Percentiles rank a stretch among this genome's conserved stretches.
These are phyloP conservation scores for Clavaria fumosa DNA, from an alignment of 768 basidiomycete species.

Conservation along the genomic window DNA sequence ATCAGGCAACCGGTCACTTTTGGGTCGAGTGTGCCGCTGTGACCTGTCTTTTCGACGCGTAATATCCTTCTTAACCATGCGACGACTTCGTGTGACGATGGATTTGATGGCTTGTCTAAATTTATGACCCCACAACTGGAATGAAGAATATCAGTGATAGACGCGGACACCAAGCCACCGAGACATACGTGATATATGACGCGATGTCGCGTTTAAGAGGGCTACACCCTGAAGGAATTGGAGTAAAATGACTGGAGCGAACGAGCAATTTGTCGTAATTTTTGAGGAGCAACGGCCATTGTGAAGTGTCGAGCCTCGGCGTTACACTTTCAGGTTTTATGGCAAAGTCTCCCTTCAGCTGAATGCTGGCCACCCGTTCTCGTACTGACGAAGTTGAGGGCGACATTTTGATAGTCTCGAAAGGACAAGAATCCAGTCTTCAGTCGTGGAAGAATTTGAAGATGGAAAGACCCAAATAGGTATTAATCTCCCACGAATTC, in stretches of 20 bases:
- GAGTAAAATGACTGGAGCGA: slow-evolving; percentile 94
- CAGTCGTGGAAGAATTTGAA: no score
- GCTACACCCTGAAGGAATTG: slow-evolving; percentile 85
- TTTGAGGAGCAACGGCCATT: slow-evolving; percentile 97
- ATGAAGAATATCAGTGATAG: background rate
- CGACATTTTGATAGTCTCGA: slow-evolving; percentile 22
- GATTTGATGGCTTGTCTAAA: slow-evolving; percentile 98
- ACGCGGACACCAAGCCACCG: background rate
- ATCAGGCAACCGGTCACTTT: slow-evolving; percentile 99
- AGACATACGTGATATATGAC: slow-evolving; percentile 75
- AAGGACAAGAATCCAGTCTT: no score
- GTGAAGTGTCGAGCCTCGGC: slow-evolving; percentile 80
- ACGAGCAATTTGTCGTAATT: slow-evolving; percentile 96
- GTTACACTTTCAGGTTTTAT: slow-evolving; percentile 66
- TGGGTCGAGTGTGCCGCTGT: slow-evolving; percentile 96
- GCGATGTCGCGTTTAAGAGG: slow-evolving; percentile 91
- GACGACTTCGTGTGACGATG: slow-evolving; percentile 97
- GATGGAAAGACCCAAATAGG: no score
- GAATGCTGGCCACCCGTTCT: slow-evolving; percentile 59
- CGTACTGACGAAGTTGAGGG: slow-evolving; percentile 31
- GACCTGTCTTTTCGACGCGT: slow-evolving; percentile 94
- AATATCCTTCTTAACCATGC: slow-evolving; percentile 97
- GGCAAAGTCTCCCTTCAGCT: slow-evolving; percentile 57
- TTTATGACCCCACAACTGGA: slow-evolving; percentile 93
- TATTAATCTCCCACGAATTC: no score